A percentile compares a stretch with the other conserved stretches of the same genome.
Conservation (phyloP, 305 asterid species). For the Petunia hybrid region DNA sequence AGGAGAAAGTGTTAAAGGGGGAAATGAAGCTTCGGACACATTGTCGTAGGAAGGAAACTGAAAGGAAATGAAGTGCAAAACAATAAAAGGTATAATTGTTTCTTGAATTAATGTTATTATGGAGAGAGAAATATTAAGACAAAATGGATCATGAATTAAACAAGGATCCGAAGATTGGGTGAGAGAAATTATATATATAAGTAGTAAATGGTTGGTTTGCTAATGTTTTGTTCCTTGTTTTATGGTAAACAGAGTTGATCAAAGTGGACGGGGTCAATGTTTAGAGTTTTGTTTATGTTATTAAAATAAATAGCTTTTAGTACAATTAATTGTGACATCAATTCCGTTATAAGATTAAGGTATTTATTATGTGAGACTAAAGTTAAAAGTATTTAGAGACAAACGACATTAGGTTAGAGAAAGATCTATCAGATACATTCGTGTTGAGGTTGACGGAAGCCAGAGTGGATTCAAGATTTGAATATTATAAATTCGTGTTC, state of each 20-base stretch:
- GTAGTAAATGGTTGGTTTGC: not conserved
- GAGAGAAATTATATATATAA: not conserved
- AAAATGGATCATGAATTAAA: not conserved
- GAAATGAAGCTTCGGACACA: not conserved
- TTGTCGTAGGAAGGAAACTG: not conserved
- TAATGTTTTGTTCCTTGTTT: not conserved
- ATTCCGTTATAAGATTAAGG: not conserved
- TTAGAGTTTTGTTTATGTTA: not conserved
- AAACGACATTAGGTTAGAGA: too few relatives aligned
- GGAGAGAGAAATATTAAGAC: too few relatives aligned
- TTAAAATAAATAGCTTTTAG: too few relatives aligned
- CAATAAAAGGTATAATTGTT: not conserved
- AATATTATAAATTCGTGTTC: too few relatives aligned
- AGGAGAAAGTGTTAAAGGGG: not conserved
- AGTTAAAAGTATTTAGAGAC: too few relatives aligned
- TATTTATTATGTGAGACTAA: not conserved
- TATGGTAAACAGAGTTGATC: not conserved
- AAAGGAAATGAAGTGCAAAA: slow-evolving; percentile 3
- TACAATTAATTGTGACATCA: too few relatives aligned
- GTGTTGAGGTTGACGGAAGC: too few relatives aligned
- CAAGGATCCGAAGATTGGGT: slow-evolving; percentile 19
- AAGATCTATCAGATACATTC: too few relatives aligned
- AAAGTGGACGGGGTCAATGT: not conserved
- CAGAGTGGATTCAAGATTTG: too few relatives aligned
- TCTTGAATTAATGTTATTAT: not conserved